phyloP scores from a whole-genome alignment of 345 rosid species.

The Aquilaria yunnanensis region DNA sequence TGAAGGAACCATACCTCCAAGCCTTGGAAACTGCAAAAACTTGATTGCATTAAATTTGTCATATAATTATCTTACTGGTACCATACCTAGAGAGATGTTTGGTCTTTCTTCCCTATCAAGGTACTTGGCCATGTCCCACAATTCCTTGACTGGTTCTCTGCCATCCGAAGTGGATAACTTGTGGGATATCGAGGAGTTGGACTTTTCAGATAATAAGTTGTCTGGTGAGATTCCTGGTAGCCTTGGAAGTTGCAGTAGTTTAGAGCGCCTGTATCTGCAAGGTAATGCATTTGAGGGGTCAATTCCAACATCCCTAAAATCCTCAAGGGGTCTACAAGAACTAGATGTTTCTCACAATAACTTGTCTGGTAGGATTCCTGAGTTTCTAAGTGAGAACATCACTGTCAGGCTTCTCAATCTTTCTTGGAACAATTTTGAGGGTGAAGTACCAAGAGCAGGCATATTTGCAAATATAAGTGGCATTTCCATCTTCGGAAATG shows the following conservation, averaged over 20 bases:
- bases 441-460: not conserved
- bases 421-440: not conserved
- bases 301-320: slow-evolving; percentile 4
- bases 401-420: slow-evolving; percentile 1
- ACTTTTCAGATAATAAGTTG: slow-evolving; percentile 1
- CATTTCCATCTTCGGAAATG: not conserved
- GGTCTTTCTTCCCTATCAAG: slow-evolving; percentile 27
- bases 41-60: slow-evolving; percentile 20
- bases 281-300: slow-evolving; percentile 14
- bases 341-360: slow-evolving; percentile 3
- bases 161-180: slow-evolving; percentile 14
- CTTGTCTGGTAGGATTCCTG: not conserved
- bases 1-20: slow-evolving; percentile 28
- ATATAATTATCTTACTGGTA: slow-evolving; percentile 25
- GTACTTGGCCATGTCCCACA: slow-evolving; percentile 20
- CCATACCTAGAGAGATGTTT: slow-evolving; percentile 25
- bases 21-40: slow-evolving; percentile 19
- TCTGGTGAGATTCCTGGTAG: slow-evolving; percentile 18
- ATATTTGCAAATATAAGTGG: slow-evolving; percentile 1
- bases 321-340: slow-evolving; percentile 1
- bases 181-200: not conserved
- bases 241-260: slow-evolving; percentile 11
- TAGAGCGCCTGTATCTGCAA: slow-evolving; percentile 11
- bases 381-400: not conserved
- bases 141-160: slow-evolving; percentile 22